Base-by-base conservation (phyloP, 345 rosid genomes). In the Hibiscus tridactylites region DNA sequence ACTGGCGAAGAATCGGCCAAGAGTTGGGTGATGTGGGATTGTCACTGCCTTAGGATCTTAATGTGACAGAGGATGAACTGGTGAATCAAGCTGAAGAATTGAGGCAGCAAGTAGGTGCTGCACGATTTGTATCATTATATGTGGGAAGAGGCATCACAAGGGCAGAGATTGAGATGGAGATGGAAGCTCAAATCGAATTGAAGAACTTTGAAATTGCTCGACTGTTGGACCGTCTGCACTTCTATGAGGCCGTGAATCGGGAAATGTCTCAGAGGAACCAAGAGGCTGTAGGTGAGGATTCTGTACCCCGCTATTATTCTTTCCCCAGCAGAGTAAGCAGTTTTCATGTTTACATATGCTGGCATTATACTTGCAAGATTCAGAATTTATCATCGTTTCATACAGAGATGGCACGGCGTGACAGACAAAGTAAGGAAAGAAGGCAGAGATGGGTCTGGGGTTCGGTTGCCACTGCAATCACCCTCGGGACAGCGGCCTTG, bases 211-310 rank as follows among this genome's bases (percentile, higher is more conserved):
- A 94, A 83, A 90, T 94, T 71, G 78, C 86, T 15, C 89, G 91
- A 21, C 79, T 94, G 73, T 74, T 65, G 56, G 94, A 94, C 65
- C 89, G 97, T 35, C 90, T 94, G 74, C 90, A 79, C 65, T 87
- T 87, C 83, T 91, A 90, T 58, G 94, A 91, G 82, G 85, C 89
- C 19, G 87, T 91, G 54, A 94, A 94, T 79, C 88, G 68, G 42
- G 97, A 93, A 78, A 88, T 93, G 97, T 87, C 85, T 70, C 96
- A 88, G 61, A 83, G 93, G 76, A 94, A 90, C 84, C 97, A 91
- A 82, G 94, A 88, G 81, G 88, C 87, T 69, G 76, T 94, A 60
- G 97, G 98, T 91, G 79, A 80, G 86, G 61, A 37, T 70, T 69
- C 15, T 35, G 8, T 70, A 19, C 29, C 59, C 26, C 46, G 3